Percentiles rank a stretch among this genome's conserved stretches.
Conservation (phyloP, 345 rosid genomes). For the Corchorus olitorius region DNA sequence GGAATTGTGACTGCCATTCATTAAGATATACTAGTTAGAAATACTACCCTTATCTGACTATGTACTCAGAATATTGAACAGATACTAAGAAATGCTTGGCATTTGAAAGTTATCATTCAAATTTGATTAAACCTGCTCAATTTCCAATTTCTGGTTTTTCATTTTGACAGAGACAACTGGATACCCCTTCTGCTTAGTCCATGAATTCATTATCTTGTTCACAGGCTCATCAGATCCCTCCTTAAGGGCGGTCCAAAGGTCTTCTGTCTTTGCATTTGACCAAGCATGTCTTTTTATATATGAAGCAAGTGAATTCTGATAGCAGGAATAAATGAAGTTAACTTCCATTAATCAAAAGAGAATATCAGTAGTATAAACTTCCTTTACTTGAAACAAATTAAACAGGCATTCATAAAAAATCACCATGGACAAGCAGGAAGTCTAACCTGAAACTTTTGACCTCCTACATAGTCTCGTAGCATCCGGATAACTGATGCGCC, state of each 20-base stretch:
- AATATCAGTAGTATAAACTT: background rate
- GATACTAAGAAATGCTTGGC: background rate
- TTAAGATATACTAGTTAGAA: slow-evolving; percentile 24
- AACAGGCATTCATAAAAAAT: background rate
- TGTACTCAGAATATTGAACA: background rate
- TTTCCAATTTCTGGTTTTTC: slow-evolving; percentile 68
- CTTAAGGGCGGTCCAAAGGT: slow-evolving; percentile 87
- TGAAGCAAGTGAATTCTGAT: slow-evolving; percentile 87
- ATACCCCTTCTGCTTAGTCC: slow-evolving; percentile 92
- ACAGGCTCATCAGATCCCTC: slow-evolving; percentile 84
- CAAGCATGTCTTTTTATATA: slow-evolving; percentile 72
- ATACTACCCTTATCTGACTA: background rate
- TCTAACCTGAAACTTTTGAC: slow-evolving; percentile 79
- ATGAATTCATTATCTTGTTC: slow-evolving; percentile 82
- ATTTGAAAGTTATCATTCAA: background rate
- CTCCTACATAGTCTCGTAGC: slow-evolving; percentile 93
- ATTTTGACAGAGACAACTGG: slow-evolving; percentile 80
- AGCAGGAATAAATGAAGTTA: slow-evolving; percentile 12
- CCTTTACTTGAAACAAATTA: background rate
- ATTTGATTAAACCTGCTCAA: slow-evolving; percentile 70
- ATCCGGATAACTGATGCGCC: slow-evolving; percentile 94
- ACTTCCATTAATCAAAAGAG: background rate
- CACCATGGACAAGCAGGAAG: slow-evolving; percentile 11
- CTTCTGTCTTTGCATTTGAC: slow-evolving; percentile 91
- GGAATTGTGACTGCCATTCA: slow-evolving; percentile 74